phyloP scores from a whole-genome alignment of 2,329 filamentous ascomycete genomes.

The Colletotrichum agaves region DNA sequence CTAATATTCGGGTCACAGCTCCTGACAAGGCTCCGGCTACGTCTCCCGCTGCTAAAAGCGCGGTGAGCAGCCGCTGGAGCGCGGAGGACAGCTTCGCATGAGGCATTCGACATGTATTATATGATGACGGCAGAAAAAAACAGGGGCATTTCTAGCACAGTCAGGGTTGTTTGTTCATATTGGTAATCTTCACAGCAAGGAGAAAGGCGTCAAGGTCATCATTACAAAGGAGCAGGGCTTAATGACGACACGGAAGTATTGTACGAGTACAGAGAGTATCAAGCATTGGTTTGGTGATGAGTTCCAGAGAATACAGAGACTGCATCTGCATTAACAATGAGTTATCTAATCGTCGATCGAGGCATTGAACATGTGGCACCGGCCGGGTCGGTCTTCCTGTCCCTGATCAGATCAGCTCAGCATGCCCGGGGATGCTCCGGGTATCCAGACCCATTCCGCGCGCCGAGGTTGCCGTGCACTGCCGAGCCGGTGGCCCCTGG shows the following conservation, averaged over 20 bases:
- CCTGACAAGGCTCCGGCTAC: not conserved
- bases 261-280: conserved; percentile 34
- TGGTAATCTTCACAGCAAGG: conserved; percentile 6
- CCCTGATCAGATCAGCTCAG: not conserved
- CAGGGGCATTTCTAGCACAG: conserved; percentile 19
- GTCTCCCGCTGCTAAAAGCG: conserved; percentile 3
- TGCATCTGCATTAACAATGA: conserved; percentile 13
- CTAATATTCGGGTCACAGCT: not conserved
- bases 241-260: conserved; percentile 37
- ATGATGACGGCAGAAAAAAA: conserved; percentile 10
- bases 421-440: conserved; percentile 2
- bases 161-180: conserved; percentile 18
- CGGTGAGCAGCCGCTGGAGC: conserved; percentile 50
- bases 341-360: not conserved
- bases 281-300: conserved; percentile 30
- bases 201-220: conserved; percentile 28
- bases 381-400: not conserved
- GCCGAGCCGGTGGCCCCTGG: conserved; percentile 19
- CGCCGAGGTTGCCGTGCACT: conserved; percentile 13
- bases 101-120: conserved; percentile 36
- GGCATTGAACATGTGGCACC: not conserved
- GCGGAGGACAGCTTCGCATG: conserved; percentile 58
- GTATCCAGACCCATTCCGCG: not conserved
- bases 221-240: conserved; percentile 22
- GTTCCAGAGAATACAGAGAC: conserved; percentile 20